Evolutionary conservation across 495 filamentous ascomycete species (phyloP), one percentile per base, ranked within the genome.

Genomic region (Penicillium psychrofluorescens): DNA sequence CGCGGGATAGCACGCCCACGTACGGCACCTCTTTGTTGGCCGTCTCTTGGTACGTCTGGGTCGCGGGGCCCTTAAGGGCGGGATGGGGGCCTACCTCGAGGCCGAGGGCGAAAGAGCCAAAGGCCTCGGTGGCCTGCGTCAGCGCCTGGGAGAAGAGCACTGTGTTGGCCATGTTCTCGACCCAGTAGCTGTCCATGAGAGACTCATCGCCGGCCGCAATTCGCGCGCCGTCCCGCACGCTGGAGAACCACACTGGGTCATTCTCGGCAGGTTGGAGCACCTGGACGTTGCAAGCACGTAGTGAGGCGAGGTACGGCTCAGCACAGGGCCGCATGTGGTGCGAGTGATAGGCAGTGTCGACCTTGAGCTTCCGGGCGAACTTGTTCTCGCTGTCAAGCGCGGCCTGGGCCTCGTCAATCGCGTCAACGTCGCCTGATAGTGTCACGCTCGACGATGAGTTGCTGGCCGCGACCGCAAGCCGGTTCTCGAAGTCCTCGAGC

Each of bases 21-120:
- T 79, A 78, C 0, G 69, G 65, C 7, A 72, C 4, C 8, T 38
- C 14, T 0, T 38, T 10, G 0, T 49, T 35, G 3, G 40, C 45
- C 0, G 52, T 22, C 7, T 58, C 56, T 43, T 67, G 52, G 7
- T 72, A 62, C 1, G 54, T 76, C 41, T 75, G 56, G 6, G 51
- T 49, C 1, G 62, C 61, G 6, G 78, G 74, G 0, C 70, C 67
- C 39, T 66, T 74, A 1, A 83, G 59, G 11, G 71, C 64, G 4
- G 75, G 65, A 43, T 81, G 78, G 1, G 80, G 79, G 1, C 79
- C 79, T 34, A 83, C 44, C 43, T 84, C 80, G 11, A 84, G 42
- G 7, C 49, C 64, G 38, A 63, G 44, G 44, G 55, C 48, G 38
- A 71, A 75, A 8, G 56, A 55, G 5, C 64, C 40, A 1, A 51